Evolutionary conservation across 2,329 filamentous ascomycete genomes (phyloP).

Genomic region (Epichloe gansuensis): DNA sequence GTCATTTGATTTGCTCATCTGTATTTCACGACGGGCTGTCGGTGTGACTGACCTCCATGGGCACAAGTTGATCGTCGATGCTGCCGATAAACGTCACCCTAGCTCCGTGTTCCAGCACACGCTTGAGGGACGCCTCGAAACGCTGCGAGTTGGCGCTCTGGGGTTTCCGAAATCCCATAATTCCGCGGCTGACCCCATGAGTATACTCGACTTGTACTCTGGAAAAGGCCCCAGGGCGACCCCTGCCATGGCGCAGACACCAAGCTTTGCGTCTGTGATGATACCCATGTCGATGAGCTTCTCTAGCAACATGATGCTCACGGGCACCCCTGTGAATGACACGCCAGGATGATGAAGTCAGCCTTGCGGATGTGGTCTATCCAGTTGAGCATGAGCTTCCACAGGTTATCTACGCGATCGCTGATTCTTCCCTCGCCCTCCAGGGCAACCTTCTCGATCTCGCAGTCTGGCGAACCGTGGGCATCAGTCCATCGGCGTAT

Average conservation of each 20-base stretch:
- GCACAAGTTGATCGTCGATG: slow-evolving; percentile 93
- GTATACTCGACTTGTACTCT: slow-evolving; percentile 78
- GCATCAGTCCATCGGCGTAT: slow-evolving; percentile 72
- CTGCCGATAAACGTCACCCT: slow-evolving; percentile 82
- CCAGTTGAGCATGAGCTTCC: slow-evolving; percentile 92
- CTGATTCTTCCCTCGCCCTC: slow-evolving; percentile 90
- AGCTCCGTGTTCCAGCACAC: slow-evolving; percentile 65
- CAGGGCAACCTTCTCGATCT: slow-evolving; percentile 86
- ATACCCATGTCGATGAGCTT: slow-evolving; percentile 88
- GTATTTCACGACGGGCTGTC: too few relatives aligned
- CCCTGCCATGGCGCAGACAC: slow-evolving; percentile 81
- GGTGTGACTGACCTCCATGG: slow-evolving; percentile 55
- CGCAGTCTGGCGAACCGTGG: slow-evolving; percentile 59
- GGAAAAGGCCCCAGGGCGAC: slow-evolving; percentile 88
- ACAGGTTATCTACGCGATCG: slow-evolving; percentile 81
- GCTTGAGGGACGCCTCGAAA: slow-evolving; percentile 64
- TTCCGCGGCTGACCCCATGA: slow-evolving; percentile 85
- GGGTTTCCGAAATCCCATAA: slow-evolving; percentile 82
- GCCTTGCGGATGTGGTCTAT: slow-evolving; percentile 79
- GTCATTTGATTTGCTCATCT: neutral
- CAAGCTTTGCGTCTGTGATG: slow-evolving; percentile 63
- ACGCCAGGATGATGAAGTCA: slow-evolving; percentile 84
- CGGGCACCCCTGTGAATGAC: slow-evolving; percentile 95
- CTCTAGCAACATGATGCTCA: slow-evolving; percentile 81
- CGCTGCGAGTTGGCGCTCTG: slow-evolving; percentile 71